Evolutionary conservation across 306 rosid species (phyloP), one percentile per base, ranked within the genome.

Genomic region (Medicago lupulina): DNA sequence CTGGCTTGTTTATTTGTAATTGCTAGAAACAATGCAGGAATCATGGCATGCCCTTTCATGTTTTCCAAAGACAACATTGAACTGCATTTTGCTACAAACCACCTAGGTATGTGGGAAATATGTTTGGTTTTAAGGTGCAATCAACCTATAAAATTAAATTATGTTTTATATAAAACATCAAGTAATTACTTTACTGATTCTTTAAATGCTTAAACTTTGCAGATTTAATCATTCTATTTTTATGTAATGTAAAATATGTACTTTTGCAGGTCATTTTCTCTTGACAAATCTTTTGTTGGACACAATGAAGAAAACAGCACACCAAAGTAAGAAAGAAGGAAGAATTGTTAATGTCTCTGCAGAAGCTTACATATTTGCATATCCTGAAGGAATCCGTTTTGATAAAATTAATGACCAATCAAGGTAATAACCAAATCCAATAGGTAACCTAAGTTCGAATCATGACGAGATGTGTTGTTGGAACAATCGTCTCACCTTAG

Each of bases 71-170:
- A 95, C 86, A 88, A 89, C 25, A 85, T 88, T 78, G 99, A 95
- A 81, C 84, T 89, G 44, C 99, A 95, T 80, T 95, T 95, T 77
- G 99, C 99, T 9, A 95, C 97, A 36, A 95, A 92, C 81, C 96
- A 92, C 82, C 1, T 90, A 59, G 97, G 99, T 89, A 80, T 8
- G 84, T 71, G 11, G 31, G 75, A 74, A 61, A 55, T 64, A 19
- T 40, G 38, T 36, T 34, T 39, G 2, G 16, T 34, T 47, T 49
- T 66, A 51, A 15, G 73, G 15, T 62, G 41, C 18, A 67, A 18
- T 31, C 6, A 19, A 40, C 5, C 14, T 13, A 18, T 23, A 21
- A 0, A 21, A 21, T 21, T 21, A 21, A 21, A 1, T 0, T 21
- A 21, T 21, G 23, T 21, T 21, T 21, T 21, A 21, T 21, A 21